Conservation (phyloP, 768 basidiomycete species). For the Collybia mongolica region DNA sequence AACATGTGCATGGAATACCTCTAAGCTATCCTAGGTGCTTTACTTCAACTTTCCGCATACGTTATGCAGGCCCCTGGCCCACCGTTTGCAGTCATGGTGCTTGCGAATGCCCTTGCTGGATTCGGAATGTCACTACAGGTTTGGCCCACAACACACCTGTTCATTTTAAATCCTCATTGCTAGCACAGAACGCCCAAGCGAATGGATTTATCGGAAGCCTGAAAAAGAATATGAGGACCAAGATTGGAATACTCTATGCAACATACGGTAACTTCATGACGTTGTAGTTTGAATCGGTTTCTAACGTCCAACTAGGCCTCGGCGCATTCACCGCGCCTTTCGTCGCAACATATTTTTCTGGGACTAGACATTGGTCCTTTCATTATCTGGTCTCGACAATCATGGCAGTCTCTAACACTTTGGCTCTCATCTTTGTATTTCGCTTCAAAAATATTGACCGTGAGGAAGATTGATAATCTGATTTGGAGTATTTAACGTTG, state of each 20-base stretch:
- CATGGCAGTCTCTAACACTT: conserved; percentile 40
- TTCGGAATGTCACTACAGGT: conserved; percentile 50
- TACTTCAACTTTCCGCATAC: conserved; percentile 42
- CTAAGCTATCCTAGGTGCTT: conserved; percentile 30
- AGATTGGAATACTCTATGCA: conserved; percentile 54
- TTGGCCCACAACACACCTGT: background rate
- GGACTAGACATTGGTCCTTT: conserved; percentile 52
- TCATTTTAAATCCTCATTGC: background rate
- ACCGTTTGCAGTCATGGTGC: conserved; percentile 50
- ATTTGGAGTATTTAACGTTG: background rate
- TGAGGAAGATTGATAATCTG: conserved; percentile 4
- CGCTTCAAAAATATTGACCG: conserved; percentile 26
- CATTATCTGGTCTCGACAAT: conserved; percentile 60
- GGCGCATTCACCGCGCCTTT: conserved; percentile 60
- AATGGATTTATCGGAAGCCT: conserved; percentile 53
- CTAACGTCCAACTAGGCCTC: conserved; percentile 16
- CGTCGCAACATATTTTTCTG: conserved; percentile 63
- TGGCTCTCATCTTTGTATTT: conserved; percentile 22
- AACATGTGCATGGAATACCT: background rate
- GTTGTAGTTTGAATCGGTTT: background rate
- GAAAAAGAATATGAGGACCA: conserved; percentile 37
- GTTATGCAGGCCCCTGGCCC: conserved; percentile 43
- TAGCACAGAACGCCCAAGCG: conserved; percentile 47
- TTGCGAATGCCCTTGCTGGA: conserved; percentile 45
- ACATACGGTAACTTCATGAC: conserved; percentile 38